Percentiles rank a stretch among this genome's conserved stretches.
Conservation (phyloP, 2,329 filamentous ascomycete species). For the Mycocentrospora acerina region DNA sequence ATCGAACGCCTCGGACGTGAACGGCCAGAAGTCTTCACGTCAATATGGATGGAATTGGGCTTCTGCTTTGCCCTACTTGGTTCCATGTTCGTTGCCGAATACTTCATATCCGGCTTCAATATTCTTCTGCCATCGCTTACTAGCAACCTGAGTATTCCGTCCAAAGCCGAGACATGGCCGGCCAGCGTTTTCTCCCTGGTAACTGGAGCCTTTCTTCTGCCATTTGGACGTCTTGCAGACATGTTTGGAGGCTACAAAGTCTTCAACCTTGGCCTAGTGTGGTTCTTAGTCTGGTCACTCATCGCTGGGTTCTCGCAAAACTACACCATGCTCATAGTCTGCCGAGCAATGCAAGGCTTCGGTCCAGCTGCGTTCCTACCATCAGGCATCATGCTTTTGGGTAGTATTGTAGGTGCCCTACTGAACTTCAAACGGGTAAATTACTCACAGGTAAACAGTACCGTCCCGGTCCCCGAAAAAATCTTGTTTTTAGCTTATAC, state of each 20-base stretch:
- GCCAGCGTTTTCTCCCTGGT: conserved; percentile 42
- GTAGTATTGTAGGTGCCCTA: conserved; percentile 46
- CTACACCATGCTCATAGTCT: conserved; percentile 70
- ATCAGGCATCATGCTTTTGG: conserved; percentile 66
- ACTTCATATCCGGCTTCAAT: conserved; percentile 74
- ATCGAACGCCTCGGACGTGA: conserved; percentile 65
- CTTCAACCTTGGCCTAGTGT: conserved; percentile 61
- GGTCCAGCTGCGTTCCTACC: conserved; percentile 72
- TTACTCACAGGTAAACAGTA: conserved; percentile 46
- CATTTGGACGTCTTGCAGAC: conserved; percentile 59
- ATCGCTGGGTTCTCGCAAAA: conserved; percentile 69
- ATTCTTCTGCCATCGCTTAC: conserved; percentile 67
- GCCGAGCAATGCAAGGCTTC: conserved; percentile 72
- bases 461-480: conserved; percentile 68
- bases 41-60: conserved; percentile 57
- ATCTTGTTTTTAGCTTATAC: conserved; percentile 64
- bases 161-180: conserved; percentile 57
- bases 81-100: conserved; percentile 69
- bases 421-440: too few species aligned
- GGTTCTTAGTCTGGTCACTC: conserved; percentile 70
- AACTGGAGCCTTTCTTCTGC: conserved; percentile 39
- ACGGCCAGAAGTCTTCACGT: conserved; percentile 59
- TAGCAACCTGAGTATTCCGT: conserved; percentile 64
- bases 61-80: conserved; percentile 65
- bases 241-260: conserved; percentile 66